Evolutionary conservation across 768 basidiomycete species (phyloP).

Genomic region (Lactarius hengduanensis): DNA sequence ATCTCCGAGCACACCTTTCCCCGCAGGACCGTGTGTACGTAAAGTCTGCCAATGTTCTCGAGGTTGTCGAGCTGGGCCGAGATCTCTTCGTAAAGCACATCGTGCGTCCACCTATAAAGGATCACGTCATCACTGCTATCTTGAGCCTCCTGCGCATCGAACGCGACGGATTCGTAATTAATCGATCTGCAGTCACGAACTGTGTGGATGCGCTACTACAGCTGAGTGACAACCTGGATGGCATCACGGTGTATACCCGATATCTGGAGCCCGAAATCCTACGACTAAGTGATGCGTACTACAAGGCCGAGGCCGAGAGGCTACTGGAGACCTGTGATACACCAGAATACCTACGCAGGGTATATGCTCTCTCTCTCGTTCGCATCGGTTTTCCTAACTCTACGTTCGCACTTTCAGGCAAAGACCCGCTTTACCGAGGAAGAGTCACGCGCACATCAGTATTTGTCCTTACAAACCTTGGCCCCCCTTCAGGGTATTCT

Average conservation of each 20-base stretch:
- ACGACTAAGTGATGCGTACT: slow-evolving; percentile 74
- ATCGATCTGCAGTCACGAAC: slow-evolving; percentile 86
- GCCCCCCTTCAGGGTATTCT: slow-evolving; percentile 70
- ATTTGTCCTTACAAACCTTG: slow-evolving; percentile 75
- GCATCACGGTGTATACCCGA: slow-evolving; percentile 69
- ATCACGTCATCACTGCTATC: slow-evolving; percentile 78
- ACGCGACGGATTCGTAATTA: slow-evolving; percentile 87
- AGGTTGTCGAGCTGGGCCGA: slow-evolving; percentile 79
- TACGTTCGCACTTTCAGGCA: slow-evolving; percentile 48
- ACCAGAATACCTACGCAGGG: slow-evolving; percentile 75
- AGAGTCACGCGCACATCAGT: slow-evolving; percentile 80
- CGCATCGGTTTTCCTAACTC: neutral
- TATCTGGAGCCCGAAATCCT: slow-evolving; percentile 85
- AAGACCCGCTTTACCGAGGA: slow-evolving; percentile 82
- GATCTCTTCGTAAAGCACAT: slow-evolving; percentile 82
- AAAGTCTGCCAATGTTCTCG: slow-evolving; percentile 66
- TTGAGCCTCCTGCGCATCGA: slow-evolving; percentile 87
- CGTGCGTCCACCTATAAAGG: slow-evolving; percentile 76
- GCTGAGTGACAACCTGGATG: slow-evolving; percentile 52
- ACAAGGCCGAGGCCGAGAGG: slow-evolving; percentile 67
- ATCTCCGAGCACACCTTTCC: slow-evolving; percentile 23
- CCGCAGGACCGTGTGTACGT: slow-evolving; percentile 91
- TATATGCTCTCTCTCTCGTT: slow-evolving; percentile 41
- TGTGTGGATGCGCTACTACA: slow-evolving; percentile 83
- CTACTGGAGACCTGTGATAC: slow-evolving; percentile 76